Evolutionary conservation across 192 early-diverging fungal genomes (phyloP).

Genomic region (Mortierella alpina): DNA sequence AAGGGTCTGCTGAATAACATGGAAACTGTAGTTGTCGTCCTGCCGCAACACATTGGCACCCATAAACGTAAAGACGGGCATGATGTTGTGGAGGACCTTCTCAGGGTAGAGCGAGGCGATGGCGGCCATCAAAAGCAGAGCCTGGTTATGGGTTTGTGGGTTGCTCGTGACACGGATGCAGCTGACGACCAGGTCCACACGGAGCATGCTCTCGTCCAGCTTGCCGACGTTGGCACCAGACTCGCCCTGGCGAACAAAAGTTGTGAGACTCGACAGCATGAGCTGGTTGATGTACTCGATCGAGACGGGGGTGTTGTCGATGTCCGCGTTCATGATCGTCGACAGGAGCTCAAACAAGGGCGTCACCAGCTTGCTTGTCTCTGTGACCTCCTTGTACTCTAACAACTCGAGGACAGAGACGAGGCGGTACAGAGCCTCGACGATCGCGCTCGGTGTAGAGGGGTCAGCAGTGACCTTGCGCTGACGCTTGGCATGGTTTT

Average conservation of each 20-base stretch:
- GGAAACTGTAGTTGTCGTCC: slow-evolving; percentile 97
- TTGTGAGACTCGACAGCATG: slow-evolving; percentile 74
- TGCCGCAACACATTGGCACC: slow-evolving; percentile 94
- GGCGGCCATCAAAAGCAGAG: slow-evolving; percentile 87
- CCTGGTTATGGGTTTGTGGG: slow-evolving; percentile 94
- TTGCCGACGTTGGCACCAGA: slow-evolving; percentile 29
- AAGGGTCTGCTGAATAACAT: slow-evolving; percentile 91
- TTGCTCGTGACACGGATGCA: slow-evolving; percentile 90
- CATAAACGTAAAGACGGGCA: slow-evolving; percentile 99
- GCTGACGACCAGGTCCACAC: slow-evolving; percentile 88
- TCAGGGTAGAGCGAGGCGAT: slow-evolving; percentile 86
- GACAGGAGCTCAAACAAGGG: slow-evolving; percentile 80
- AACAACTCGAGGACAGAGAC: slow-evolving; percentile 81
- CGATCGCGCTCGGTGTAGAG: slow-evolving; percentile 24
- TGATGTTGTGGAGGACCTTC: slow-evolving; percentile 89
- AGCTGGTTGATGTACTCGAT: slow-evolving; percentile 92
- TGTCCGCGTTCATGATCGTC: slow-evolving; percentile 66
- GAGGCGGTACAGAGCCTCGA: slow-evolving; percentile 64
- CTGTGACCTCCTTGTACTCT: slow-evolving; percentile 68
- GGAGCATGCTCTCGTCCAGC: slow-evolving; percentile 75
- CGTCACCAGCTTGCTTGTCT: slow-evolving; percentile 66
- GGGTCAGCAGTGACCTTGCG: slow-evolving; percentile 36
- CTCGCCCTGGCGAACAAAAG: slow-evolving; percentile 60
- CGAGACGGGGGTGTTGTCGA: slow-evolving; percentile 62
- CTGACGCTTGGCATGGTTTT: slow-evolving; percentile 37